phyloP scores from a whole-genome alignment of 768 basidiomycete species.

The Royoungia palumana region DNA sequence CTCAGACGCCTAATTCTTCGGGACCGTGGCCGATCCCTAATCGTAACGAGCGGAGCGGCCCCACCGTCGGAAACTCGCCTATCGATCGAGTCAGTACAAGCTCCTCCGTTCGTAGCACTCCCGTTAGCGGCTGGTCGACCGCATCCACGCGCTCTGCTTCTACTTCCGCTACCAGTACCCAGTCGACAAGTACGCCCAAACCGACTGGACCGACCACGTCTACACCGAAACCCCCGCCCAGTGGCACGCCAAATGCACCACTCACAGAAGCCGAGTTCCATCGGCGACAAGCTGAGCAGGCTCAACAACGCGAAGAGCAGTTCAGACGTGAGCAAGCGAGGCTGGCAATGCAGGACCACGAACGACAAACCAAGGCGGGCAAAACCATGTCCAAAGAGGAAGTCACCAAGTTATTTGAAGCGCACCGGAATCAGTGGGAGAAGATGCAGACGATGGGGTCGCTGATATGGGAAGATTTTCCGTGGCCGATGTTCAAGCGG shows the following conservation, averaged over 20 bases:
- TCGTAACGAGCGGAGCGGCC: conserved; percentile 31
- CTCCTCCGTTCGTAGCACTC: conserved; percentile 26
- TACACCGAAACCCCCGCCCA: conserved; percentile 17
- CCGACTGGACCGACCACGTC: conserved; percentile 22
- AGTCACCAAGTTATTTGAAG: conserved; percentile 50
- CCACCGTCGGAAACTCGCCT: conserved; percentile 31
- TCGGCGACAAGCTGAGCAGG: conserved; percentile 61
- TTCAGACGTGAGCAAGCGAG: conserved; percentile 69
- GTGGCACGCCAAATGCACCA: conserved; percentile 19
- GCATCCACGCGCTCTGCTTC: conserved; percentile 28
- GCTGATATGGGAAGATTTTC: conserved; percentile 64
- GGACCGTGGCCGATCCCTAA: conserved; percentile 32
- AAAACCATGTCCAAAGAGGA: conserved; percentile 56
- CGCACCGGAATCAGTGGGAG: conserved; percentile 62
- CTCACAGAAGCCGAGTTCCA: conserved; percentile 54
- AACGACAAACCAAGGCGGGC: conserved; percentile 40
- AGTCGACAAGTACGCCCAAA: conserved; percentile 24
- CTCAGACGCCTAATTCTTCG: conserved; percentile 28
- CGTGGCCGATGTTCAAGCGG: conserved; percentile 67
- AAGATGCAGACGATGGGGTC: conserved; percentile 38
- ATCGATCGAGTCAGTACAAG: conserved; percentile 31
- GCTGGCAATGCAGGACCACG: conserved; percentile 48
- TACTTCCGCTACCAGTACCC: conserved; percentile 23
- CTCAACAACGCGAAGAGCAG: conserved; percentile 61
- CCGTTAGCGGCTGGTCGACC: conserved; percentile 28